A percentile compares a stretch with the other conserved stretches of the same genome.
Conservation (phyloP, 176 grass and related monocot genomes). For the Eremochloa ophiuroides region DNA sequence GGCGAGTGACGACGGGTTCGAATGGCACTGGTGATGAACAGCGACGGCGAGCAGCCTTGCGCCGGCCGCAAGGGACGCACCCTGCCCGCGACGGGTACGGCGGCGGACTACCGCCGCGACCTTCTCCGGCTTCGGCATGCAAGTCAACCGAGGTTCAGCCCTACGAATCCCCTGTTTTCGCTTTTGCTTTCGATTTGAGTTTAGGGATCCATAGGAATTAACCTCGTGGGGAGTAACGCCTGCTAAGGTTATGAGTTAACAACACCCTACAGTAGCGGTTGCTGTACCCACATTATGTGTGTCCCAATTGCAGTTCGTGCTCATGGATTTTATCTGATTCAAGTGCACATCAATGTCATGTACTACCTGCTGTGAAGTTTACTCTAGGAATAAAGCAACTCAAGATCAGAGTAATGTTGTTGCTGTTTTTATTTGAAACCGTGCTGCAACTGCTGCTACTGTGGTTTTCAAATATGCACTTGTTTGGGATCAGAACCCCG, state of each 20-base stretch:
- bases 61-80: background rate
- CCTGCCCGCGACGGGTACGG: background rate
- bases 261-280: background rate
- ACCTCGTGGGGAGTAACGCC: too few relatives aligned
- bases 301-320: background rate
- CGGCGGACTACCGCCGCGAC: background rate
- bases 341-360: background rate
- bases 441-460: background rate
- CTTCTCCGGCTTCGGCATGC: background rate
- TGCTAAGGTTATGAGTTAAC: background rate
- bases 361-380: background rate
- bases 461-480: background rate
- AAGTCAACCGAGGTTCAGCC: conserved; percentile 9
- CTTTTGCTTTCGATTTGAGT: background rate
- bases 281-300: background rate
- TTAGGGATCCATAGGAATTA: background rate
- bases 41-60: background rate
- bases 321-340: background rate
- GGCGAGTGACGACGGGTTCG: background rate
- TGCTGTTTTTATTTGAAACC: background rate
- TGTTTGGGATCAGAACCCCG: background rate
- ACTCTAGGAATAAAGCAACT: background rate
- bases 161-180: background rate
- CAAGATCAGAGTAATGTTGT: background rate
- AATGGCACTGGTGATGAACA: background rate